Percentiles rank a stretch among this genome's conserved stretches.
phyloP scores from a whole-genome alignment of 1,284 basidiomycete species.

The Ganoderma leucocontextum region DNA sequence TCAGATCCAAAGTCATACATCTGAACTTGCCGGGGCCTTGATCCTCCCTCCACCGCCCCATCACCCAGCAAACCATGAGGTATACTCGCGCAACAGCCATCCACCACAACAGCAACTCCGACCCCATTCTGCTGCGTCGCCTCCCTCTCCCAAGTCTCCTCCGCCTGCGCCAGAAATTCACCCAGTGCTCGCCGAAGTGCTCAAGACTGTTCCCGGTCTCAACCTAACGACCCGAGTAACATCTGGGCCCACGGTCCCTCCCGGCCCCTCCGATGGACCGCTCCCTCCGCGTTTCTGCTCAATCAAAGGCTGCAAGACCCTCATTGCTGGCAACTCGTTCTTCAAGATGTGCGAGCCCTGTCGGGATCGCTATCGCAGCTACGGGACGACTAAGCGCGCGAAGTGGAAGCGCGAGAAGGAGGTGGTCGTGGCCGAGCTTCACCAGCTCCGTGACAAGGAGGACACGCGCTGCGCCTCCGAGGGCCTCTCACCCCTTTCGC shows the following conservation, averaged over 20 bases:
- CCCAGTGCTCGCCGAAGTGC: conserved; percentile 29
- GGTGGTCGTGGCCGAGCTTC: conserved; percentile 52
- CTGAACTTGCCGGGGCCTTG: conserved; percentile 40
- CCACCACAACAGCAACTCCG: conserved; percentile 13
- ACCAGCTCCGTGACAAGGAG: conserved; percentile 47
- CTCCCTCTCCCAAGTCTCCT: conserved; percentile 18
- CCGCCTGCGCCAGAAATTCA: conserved; percentile 28
- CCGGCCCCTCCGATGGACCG: conserved; percentile 24
- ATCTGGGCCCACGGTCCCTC: conserved; percentile 30
- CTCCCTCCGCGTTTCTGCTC: conserved; percentile 53
- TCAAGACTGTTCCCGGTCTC: conserved; percentile 26
- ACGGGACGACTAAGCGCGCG: conserved; percentile 61
- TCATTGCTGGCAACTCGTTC: conserved; percentile 49
- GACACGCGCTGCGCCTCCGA: conserved; percentile 47
- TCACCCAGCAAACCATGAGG: conserved; percentile 5
- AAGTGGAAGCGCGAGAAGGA: conserved; percentile 60
- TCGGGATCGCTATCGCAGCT: conserved; percentile 56
- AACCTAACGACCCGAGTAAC: conserved; percentile 30
- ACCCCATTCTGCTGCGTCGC: neutral
- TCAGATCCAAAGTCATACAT: conserved; percentile 27
- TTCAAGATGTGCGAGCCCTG: conserved; percentile 66
- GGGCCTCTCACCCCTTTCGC: conserved; percentile 42
- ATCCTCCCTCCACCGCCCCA: conserved; percentile 24
- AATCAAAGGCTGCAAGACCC: conserved; percentile 61
- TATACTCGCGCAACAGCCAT: conserved; percentile 13